These are phyloP conservation scores for Arthroderma uncinatum DNA, from an alignment of 2,329 filamentous ascomycete species.

Conservation along the genomic window DNA sequence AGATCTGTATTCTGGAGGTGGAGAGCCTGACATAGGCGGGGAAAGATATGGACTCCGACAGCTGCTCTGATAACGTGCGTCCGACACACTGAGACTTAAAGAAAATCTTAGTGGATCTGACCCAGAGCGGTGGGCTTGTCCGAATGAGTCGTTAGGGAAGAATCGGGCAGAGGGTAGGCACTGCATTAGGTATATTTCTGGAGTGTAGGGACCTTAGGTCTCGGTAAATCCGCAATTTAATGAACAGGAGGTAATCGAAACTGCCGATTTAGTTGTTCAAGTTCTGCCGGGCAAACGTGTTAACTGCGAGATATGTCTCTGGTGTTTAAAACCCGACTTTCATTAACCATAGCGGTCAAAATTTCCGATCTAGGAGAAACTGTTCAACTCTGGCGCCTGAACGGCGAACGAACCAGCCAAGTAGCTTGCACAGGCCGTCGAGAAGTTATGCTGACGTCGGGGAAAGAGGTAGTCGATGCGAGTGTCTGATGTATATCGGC, in stretches of 20 bases:
- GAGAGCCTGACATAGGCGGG: conserved; percentile 27
- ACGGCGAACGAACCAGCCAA: background rate
- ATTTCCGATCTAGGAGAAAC: background rate
- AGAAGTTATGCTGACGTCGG: background rate
- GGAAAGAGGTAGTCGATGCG: background rate
- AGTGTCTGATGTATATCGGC: background rate
- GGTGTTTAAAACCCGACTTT: background rate
- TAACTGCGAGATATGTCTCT: background rate
- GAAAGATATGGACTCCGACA: conserved; percentile 23
- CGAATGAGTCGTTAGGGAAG: conserved; percentile 13
- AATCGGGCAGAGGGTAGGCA: conserved; percentile 15
- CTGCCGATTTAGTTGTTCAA: background rate
- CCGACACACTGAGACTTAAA: conserved; percentile 20
- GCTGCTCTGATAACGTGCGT: conserved; percentile 16
- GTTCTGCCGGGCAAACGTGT: background rate
- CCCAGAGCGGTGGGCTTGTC: conserved; percentile 18
- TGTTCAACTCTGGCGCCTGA: background rate
- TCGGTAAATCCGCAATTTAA: background rate
- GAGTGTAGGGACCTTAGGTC: background rate
- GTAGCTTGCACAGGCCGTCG: background rate
- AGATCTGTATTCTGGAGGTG: conserved; percentile 20
- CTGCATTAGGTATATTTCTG: conserved; percentile 14
- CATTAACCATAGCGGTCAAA: background rate
- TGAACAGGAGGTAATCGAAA: background rate
- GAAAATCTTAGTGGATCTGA: conserved; percentile 20